Percentiles rank a stretch among this genome's conserved stretches.
Evolutionary conservation across 1,139 yeast genomes (phyloP).

Genomic region (Candida tropicalis): DNA sequence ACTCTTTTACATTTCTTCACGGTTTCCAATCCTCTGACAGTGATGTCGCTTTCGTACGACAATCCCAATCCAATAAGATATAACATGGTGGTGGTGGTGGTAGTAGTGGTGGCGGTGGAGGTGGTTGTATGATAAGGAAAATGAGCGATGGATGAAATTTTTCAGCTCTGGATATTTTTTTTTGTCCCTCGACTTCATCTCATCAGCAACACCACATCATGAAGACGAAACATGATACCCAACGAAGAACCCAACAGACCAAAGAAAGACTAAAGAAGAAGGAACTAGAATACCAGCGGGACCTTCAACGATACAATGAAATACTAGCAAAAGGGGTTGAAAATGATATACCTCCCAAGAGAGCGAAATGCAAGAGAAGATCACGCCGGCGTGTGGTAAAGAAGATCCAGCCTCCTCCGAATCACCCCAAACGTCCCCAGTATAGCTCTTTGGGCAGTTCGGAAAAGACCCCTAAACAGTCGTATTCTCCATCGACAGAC

Average conservation of each 20-base stretch:
- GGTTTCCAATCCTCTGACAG: conserved; percentile 89
- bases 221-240: background rate
- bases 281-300: conserved; percentile 18
- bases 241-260: background rate
- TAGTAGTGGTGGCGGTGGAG: no score
- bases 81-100: no score
- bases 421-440: conserved; percentile 5
- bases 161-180: conserved; percentile 4
- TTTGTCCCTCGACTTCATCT: no score
- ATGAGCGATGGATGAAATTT: no score
- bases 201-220: conserved; percentile 7
- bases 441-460: background rate
- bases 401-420: conserved; percentile 13
- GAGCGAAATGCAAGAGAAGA: conserved; percentile 10
- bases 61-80: conserved; percentile 87
- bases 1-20: conserved; percentile 84
- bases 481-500: background rate
- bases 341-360: conserved; percentile 31
- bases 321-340: conserved; percentile 23
- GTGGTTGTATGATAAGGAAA: no score
- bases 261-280: conserved; percentile 2
- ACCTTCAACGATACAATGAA: conserved; percentile 24
- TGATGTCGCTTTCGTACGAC: conserved; percentile 85
- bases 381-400: background rate
- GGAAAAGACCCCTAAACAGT: background rate